A percentile compares a stretch with the other conserved stretches of the same genome.
These are phyloP conservation scores for Metschnikowia gelsemii DNA, from an alignment of 805 yeast species.

Conservation along the genomic window DNA sequence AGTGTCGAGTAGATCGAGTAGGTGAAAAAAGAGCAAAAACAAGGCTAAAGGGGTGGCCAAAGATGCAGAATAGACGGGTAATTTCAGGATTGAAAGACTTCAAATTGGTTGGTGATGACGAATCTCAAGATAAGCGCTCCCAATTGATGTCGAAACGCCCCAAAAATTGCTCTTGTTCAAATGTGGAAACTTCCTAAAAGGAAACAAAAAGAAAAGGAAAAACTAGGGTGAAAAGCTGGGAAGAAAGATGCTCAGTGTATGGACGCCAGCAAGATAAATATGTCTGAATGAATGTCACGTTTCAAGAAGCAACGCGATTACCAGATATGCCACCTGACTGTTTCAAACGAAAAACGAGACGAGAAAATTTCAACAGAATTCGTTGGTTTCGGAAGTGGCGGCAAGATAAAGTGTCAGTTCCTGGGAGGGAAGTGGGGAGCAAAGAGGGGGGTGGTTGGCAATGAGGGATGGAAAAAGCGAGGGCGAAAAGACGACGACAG, in stretches of 20 bases:
- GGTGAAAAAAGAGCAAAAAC: too few relatives aligned
- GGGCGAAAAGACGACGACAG: slow-evolving; percentile 5
- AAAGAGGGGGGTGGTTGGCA: slow-evolving; percentile 7
- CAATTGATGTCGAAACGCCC: too few relatives aligned
- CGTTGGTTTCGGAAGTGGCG: slow-evolving; percentile 4
- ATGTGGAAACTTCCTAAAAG: background rate
- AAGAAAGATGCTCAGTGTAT: too few relatives aligned
- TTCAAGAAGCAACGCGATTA: slow-evolving; percentile 1
- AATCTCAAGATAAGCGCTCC: too few relatives aligned
- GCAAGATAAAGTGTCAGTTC: slow-evolving; percentile 7
- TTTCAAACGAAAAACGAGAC: slow-evolving; percentile 1
- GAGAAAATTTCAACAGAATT: background rate
- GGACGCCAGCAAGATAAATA: background rate
- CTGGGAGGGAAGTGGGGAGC: slow-evolving; percentile 9
- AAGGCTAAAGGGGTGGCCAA: too few relatives aligned
- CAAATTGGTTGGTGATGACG: too few relatives aligned
- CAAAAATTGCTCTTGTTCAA: too few relatives aligned
- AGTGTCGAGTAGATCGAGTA: too few relatives aligned
- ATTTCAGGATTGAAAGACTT: too few relatives aligned
- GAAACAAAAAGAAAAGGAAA: background rate
- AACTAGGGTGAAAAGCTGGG: too few relatives aligned
- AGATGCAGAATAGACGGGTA: too few relatives aligned
- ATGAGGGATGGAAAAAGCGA: slow-evolving; percentile 5
- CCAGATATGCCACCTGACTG: slow-evolving; percentile 3
- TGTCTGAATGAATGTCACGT: slow-evolving; percentile 8